Percentiles rank a stretch among this genome's conserved stretches.
phyloP scores from a whole-genome alignment of 768 basidiomycete species.

The Hygrophorus pudorinus region DNA sequence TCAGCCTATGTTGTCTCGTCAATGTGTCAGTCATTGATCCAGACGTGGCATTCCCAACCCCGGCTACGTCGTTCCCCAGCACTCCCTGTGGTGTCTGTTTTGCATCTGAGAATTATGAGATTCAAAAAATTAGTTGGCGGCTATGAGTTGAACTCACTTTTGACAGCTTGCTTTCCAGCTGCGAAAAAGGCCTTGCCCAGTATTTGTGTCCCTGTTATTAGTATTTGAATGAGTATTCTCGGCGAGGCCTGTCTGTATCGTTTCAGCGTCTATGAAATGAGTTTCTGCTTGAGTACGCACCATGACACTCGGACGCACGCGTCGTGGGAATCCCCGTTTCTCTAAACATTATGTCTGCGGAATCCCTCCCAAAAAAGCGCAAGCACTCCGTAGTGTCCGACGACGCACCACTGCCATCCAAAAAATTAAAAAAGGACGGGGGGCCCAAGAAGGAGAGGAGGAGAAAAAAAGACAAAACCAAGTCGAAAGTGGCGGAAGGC shows the following conservation, averaged over 20 bases:
- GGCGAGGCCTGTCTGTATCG: slow-evolving; percentile 55
- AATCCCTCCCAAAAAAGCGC: slow-evolving; percentile 35
- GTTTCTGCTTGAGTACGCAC: neutral
- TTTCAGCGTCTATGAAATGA: neutral
- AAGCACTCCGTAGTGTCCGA: slow-evolving; percentile 26
- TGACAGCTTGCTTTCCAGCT: slow-evolving; percentile 84
- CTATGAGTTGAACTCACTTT: slow-evolving; percentile 45
- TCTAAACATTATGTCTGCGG: neutral
- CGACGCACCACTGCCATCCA: slow-evolving; percentile 14
- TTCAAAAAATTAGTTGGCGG: neutral
- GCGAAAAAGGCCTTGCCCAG: slow-evolving; percentile 87
- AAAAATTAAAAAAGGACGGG: slow-evolving; percentile 28
- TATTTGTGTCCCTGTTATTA: slow-evolving; percentile 68
- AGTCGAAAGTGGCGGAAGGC: slow-evolving; percentile 24
- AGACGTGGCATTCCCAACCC: slow-evolving; percentile 65
- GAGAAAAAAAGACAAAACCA: slow-evolving; percentile 27
- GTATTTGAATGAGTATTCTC: slow-evolving; percentile 67
- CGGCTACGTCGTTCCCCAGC: slow-evolving; percentile 59
- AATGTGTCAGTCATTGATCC: slow-evolving; percentile 72
- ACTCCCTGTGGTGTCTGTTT: slow-evolving; percentile 67
- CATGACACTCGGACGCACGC: neutral
- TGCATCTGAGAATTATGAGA: slow-evolving; percentile 47
- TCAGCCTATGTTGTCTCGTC: slow-evolving; percentile 84
- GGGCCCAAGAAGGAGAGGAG: slow-evolving; percentile 20
- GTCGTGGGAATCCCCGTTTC: neutral